These are phyloP conservation scores for Metarhizium brunneum DNA, from an alignment of 2,329 filamentous ascomycete species.

Conservation along the genomic window DNA sequence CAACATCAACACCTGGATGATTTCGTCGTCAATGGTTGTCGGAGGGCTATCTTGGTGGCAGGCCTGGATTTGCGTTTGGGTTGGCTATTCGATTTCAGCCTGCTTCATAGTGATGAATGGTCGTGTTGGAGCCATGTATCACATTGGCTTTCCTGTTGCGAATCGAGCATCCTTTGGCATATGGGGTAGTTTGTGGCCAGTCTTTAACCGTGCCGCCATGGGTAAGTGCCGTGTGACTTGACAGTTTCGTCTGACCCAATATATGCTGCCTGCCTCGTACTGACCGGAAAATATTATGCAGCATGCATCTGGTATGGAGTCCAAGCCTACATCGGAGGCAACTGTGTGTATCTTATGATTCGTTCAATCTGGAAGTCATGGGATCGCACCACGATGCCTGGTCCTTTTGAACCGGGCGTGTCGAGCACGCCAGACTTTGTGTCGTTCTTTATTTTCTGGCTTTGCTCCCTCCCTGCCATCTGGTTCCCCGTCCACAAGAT, in stretches of 20 bases:
- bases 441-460: constrained; percentile 84
- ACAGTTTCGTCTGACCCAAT: not conserved
- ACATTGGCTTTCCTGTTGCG: constrained; percentile 81
- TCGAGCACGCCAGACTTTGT: constrained; percentile 68
- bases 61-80: constrained; percentile 79
- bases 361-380: constrained; percentile 69
- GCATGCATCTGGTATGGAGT: constrained; percentile 85
- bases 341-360: constrained; percentile 86
- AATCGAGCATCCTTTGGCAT: constrained; percentile 74
- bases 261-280: not conserved
- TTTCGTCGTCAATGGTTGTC: constrained; percentile 73
- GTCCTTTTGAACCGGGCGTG: constrained; percentile 54
- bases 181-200: constrained; percentile 82
- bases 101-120: constrained; percentile 70
- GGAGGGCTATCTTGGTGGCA: constrained; percentile 84
- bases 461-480: constrained; percentile 69
- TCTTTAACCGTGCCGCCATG: constrained; percentile 83
- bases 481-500: constrained; percentile 88
- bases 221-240: constrained; percentile 23
- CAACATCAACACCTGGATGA: constrained; percentile 94
- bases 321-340: constrained; percentile 74
- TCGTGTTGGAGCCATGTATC: constrained; percentile 77
- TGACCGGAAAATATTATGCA: constrained; percentile 10
- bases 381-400: constrained; percentile 50
- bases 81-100: constrained; percentile 72